A percentile compares a stretch with the other conserved stretches of the same genome.
These are phyloP conservation scores for Lathyrus oleraceus DNA, from an alignment of 306 rosid species.

Conservation along the genomic window DNA sequence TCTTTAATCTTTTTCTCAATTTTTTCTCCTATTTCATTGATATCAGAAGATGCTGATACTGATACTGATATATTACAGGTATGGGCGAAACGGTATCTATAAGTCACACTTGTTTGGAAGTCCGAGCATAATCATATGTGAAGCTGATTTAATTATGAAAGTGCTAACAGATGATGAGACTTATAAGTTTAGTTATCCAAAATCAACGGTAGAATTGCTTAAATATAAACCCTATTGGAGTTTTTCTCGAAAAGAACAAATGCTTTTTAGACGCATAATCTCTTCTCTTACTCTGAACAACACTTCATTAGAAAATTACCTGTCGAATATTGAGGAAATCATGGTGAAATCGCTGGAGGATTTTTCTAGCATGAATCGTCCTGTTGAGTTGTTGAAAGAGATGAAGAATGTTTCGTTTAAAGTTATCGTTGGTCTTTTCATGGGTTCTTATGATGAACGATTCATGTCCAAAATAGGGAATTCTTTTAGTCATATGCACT, in stretches of 20 bases:
- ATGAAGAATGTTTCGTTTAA: not conserved
- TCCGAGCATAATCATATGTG: not conserved
- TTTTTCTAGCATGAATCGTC: constrained; percentile 19
- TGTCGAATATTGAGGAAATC: constrained; percentile 27
- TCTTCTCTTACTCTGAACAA: constrained; percentile 26
- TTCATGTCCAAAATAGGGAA: not conserved
- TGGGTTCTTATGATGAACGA: not conserved
- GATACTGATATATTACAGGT: not conserved
- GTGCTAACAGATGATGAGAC: constrained; percentile 27
- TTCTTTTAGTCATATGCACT: not conserved
- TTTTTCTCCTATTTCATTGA: not conserved
- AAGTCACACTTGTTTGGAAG: constrained; percentile 4
- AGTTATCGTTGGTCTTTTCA: not conserved
- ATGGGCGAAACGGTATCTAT: constrained; percentile 1
- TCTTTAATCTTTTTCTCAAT: not conserved
- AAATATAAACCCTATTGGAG: not conserved
- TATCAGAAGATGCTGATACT: too few relatives aligned
- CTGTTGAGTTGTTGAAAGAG: not conserved
- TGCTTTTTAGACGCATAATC: constrained; percentile 23
- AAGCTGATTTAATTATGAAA: constrained; percentile 12
- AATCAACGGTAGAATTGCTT: not conserved
- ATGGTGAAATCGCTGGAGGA: constrained; percentile 18
- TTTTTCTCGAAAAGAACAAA: constrained; percentile 2
- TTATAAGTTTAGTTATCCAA: constrained; percentile 36
- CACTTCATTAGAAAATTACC: not conserved